Conservation (phyloP, 208 protist genomes). For the Porcisia deanei region DNA sequence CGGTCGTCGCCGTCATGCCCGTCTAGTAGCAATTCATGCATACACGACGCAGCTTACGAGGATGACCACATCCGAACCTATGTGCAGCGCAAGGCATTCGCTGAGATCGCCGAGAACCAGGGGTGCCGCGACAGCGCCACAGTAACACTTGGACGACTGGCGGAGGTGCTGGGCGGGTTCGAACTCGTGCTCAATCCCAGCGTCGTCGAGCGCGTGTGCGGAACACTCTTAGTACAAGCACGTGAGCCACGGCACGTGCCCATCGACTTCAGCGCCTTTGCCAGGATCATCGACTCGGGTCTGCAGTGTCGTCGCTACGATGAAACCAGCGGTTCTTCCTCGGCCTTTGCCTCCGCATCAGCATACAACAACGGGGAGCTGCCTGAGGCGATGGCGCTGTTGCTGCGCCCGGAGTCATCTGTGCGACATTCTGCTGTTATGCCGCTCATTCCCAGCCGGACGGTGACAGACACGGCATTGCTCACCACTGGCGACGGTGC, state of each 20-base stretch:
- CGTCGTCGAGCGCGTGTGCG: conserved; percentile 18
- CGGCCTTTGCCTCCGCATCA: background rate
- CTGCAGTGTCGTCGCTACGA: background rate
- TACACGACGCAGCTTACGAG: background rate
- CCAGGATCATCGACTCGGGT: conserved; percentile 20
- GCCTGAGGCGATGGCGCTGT: background rate
- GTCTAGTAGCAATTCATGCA: conserved; percentile 1
- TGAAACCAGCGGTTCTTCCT: conserved; percentile 3
- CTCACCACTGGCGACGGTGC: conserved; percentile 14
- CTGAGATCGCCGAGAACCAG: conserved; percentile 17
- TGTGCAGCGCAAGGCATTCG: conserved; percentile 26
- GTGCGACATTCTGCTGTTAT: background rate
- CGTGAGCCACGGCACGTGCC: background rate
- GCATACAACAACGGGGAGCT: background rate
- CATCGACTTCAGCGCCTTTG: conserved; percentile 24
- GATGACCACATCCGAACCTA: conserved; percentile 12
- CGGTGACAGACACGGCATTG: background rate
- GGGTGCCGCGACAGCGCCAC: background rate
- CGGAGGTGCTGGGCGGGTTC: conserved; percentile 20
- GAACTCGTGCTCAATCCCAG: conserved; percentile 20
- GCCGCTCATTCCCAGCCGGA: background rate
- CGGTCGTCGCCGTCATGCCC: background rate
- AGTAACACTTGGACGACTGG: conserved; percentile 10
- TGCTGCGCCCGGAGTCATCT: background rate
- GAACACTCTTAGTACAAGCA: background rate